Conservation (phyloP, 768 basidiomycete species). For the Mycena latifolia region DNA sequence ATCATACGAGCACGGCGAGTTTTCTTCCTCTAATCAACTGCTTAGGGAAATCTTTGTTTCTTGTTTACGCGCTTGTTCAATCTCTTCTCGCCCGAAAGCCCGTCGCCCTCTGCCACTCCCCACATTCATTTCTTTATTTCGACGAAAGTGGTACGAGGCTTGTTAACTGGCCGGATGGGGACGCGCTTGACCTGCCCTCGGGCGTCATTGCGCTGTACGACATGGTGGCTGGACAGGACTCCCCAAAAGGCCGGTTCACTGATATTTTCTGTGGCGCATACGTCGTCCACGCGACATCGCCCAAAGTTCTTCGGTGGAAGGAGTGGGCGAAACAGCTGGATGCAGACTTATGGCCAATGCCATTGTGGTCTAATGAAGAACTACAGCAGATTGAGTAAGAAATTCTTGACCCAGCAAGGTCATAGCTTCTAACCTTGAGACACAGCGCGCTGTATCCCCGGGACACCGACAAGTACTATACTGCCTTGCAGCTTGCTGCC, state of each 20-base stretch:
- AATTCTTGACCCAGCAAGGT: not conserved
- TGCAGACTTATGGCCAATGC: slow-evolving; percentile 7
- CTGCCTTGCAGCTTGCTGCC: not conserved
- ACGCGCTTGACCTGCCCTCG: not conserved
- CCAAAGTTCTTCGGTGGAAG: not conserved
- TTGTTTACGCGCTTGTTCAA: not conserved
- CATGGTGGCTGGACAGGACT: not conserved
- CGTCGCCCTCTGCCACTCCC: not conserved
- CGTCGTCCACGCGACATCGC: slow-evolving; percentile 4
- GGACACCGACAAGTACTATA: not conserved
- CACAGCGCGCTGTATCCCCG: not conserved
- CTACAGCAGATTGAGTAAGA: slow-evolving; percentile 2
- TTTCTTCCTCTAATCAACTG: not conserved
- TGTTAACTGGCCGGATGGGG: not conserved
- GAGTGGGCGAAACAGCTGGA: not conserved
- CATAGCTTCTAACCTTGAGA: slow-evolving; percentile 7
- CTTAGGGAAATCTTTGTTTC: not conserved
- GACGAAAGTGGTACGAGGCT: not conserved
- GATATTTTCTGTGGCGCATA: not conserved
- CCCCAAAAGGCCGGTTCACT: not conserved
- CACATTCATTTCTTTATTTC: not conserved
- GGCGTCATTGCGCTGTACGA: slow-evolving; percentile 7
- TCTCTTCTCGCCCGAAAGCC: not conserved
- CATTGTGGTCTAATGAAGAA: not conserved
- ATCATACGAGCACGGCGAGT: not conserved